Percentiles rank a stretch among this genome's conserved stretches.
These are phyloP conservation scores for Hortiboletus flavorubellus DNA, from an alignment of 768 basidiomycete genomes.

Conservation along the genomic window DNA sequence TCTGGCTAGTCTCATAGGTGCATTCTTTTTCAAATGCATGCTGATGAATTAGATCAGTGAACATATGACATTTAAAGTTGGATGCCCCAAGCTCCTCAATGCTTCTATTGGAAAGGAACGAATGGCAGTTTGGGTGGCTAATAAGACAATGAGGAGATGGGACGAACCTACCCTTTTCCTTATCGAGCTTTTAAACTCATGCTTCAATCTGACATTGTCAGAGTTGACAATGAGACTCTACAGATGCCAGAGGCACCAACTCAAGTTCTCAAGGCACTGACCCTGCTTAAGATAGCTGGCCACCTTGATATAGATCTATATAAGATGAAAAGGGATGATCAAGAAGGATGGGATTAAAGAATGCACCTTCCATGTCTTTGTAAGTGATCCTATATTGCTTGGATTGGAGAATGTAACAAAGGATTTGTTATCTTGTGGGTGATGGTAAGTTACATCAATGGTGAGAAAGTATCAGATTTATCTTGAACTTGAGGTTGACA, in stretches of 20 bases:
- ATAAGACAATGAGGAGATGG: background rate
- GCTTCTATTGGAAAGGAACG: constrained; percentile 45
- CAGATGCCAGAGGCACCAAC: constrained; percentile 90
- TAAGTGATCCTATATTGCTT: constrained; percentile 77
- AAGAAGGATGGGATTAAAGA: background rate
- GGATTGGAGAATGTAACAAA: constrained; percentile 92
- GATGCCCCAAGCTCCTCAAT: constrained; percentile 85
- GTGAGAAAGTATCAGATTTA: constrained; percentile 15
- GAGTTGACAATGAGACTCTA: constrained; percentile 89
- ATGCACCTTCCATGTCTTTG: constrained; percentile 86
- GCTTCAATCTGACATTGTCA: constrained; percentile 82
- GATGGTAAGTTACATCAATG: constrained; percentile 5
- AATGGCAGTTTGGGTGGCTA: constrained; percentile 6
- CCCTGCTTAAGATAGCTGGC: constrained; percentile 89
- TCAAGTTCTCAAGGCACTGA: constrained; percentile 86
- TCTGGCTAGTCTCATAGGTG: constrained; percentile 63
- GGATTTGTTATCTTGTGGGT: constrained; percentile 80
- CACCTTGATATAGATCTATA: constrained; percentile 84
- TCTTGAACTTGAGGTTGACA: constrained; percentile 86
- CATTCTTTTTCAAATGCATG: constrained; percentile 81
- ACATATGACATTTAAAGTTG: constrained; percentile 73
- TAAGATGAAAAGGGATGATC: constrained; percentile 6
- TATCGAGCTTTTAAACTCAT: constrained; percentile 92
- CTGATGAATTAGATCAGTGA: constrained; percentile 74
- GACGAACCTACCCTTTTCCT: constrained; percentile 85